Conservation (phyloP, 2,329 filamentous ascomycete species). For the Pleoardoris graminearum region DNA sequence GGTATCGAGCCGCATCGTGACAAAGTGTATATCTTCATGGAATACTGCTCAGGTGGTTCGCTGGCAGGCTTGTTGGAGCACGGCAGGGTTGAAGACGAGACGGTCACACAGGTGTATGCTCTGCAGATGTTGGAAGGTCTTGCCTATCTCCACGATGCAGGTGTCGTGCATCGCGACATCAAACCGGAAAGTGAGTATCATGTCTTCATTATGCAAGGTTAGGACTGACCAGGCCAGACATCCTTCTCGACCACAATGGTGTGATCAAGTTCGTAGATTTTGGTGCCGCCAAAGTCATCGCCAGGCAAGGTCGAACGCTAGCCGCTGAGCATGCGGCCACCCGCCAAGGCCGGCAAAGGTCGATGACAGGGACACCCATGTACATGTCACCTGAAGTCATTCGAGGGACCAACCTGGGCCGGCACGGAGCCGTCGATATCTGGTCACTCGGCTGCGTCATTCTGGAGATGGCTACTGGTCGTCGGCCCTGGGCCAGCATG, state of each 20-base stretch:
- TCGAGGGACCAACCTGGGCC: constrained; percentile 72
- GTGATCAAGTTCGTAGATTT: constrained; percentile 99
- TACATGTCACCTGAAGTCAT: constrained; percentile 99
- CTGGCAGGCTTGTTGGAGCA: constrained; percentile 89
- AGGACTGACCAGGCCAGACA: constrained; percentile 61
- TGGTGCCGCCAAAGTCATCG: constrained; percentile 95
- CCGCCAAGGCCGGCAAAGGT: constrained; percentile 65
- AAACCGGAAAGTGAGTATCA: constrained; percentile 86
- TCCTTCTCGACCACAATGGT: constrained; percentile 94
- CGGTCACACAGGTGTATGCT: constrained; percentile 95
- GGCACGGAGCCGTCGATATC: constrained; percentile 86
- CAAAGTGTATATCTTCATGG: constrained; percentile 99
- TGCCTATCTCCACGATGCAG: constrained; percentile 87
- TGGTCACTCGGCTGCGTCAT: constrained; percentile 98
- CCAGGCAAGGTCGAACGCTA: constrained; percentile 86
- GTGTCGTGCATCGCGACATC: constrained; percentile 94
- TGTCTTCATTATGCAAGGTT: background rate
- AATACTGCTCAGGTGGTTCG: constrained; percentile 95
- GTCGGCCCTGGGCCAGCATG: constrained; percentile 89
- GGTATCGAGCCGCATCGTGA: constrained; percentile 98
- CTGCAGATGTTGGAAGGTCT: constrained; percentile 92
- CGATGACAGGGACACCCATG: constrained; percentile 98
- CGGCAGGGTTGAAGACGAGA: constrained; percentile 95
- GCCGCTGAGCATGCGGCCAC: constrained; percentile 64
- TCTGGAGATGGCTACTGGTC: constrained; percentile 94